Percentiles rank a stretch among this genome's conserved stretches.
Evolutionary conservation across 306 rosid species (phyloP).

Genomic region (Argentina anserina): DNA sequence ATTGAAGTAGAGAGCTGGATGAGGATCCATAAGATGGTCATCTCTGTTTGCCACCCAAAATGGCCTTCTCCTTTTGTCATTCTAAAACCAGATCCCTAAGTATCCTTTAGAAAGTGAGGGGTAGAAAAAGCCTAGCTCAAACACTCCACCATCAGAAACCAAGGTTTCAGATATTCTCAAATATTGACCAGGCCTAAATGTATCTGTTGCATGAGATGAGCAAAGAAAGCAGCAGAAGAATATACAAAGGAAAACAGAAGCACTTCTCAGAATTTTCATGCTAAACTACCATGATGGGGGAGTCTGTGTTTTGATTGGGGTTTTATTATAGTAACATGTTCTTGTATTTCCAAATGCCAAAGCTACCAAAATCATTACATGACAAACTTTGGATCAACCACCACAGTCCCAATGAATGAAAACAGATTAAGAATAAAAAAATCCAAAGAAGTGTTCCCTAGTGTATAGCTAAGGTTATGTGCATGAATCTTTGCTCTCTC

Average conservation of each 20-base stretch:
- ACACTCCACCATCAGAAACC: slow-evolving; percentile 19
- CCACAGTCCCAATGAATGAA: neutral
- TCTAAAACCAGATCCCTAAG: slow-evolving; percentile 32
- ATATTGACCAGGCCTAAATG: slow-evolving; percentile 7
- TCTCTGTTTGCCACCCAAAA: slow-evolving; percentile 28
- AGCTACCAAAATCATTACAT: neutral
- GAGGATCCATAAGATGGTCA: slow-evolving; percentile 4
- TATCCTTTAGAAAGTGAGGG: slow-evolving; percentile 2
- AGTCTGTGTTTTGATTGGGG: neutral
- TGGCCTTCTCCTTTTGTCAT: slow-evolving; percentile 21
- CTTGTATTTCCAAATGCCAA: neutral
- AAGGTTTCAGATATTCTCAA: slow-evolving; percentile 7
- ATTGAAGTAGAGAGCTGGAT: slow-evolving; percentile 7
- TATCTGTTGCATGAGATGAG: slow-evolving; percentile 14
- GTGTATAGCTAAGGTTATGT: neutral
- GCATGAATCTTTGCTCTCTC: neutral
- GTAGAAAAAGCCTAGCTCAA: slow-evolving; percentile 29
- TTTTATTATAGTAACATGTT: neutral
- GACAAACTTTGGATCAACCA: too few relatives aligned
- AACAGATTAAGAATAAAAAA: neutral
- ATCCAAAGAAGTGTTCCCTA: neutral
- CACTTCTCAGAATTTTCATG: slow-evolving; percentile 4
- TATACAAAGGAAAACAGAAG: neutral
- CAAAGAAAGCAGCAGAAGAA: slow-evolving; percentile 5
- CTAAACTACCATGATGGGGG: neutral